A percentile compares a stretch with the other conserved stretches of the same genome.
These are phyloP conservation scores for Cutaneotrichosporon mucoides DNA, from an alignment of 1,284 basidiomycete species.

Conservation along the genomic window DNA sequence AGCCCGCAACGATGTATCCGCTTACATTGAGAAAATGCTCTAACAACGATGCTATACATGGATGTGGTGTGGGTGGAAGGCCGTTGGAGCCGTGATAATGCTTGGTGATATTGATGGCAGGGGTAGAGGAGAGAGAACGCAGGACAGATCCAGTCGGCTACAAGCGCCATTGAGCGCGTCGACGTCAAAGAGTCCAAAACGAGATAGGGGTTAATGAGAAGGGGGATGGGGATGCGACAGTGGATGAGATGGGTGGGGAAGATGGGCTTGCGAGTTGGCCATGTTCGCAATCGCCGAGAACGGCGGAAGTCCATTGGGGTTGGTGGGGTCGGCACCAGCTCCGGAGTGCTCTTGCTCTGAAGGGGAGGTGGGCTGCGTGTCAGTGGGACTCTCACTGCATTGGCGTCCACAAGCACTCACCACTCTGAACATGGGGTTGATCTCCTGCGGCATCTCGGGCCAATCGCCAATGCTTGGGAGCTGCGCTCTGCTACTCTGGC, in stretches of 20 bases:
- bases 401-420: constrained; percentile 54
- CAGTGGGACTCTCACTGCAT: background rate
- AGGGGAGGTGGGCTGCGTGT: constrained; percentile 8
- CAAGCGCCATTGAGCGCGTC: background rate
- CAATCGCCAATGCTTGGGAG: constrained; percentile 53
- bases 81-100: background rate
- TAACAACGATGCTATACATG: too few relatives aligned
- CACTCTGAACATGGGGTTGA: constrained; percentile 88
- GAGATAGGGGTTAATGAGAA: background rate
- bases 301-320: constrained; percentile 27
- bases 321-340: constrained; percentile 41
- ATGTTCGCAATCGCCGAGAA: constrained; percentile 52
- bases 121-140: too few relatives aligned
- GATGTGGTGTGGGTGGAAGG: too few relatives aligned
- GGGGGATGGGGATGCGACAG: background rate
- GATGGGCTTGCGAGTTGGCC: constrained; percentile 3
- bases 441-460: constrained; percentile 47
- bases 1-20: too few relatives aligned
- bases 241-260: background rate
- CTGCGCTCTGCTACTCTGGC: constrained; percentile 33
- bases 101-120: constrained; percentile 1
- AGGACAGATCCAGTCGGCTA: background rate
- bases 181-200: background rate
- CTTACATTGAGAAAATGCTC: too few relatives aligned
- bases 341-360: background rate